Percentiles rank a stretch among this genome's conserved stretches.
Evolutionary conservation across 2,329 filamentous ascomycete species (phyloP).

Genomic region (Microsporum audouinii): DNA sequence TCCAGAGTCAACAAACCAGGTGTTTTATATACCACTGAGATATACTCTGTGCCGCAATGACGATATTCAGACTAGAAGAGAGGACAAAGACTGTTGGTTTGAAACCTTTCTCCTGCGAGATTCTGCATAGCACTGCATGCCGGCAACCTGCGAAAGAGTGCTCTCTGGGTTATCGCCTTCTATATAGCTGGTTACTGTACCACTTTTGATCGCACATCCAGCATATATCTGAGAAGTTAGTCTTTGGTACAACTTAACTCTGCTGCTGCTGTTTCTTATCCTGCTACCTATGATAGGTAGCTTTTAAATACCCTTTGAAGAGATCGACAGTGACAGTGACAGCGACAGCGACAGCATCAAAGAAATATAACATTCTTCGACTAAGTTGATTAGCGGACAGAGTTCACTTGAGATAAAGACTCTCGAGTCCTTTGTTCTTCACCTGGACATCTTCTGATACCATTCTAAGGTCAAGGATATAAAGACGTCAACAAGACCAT

Average conservation of each 20-base stretch:
- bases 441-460: too few species aligned
- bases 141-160: neutral
- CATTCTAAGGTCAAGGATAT: too few species aligned
- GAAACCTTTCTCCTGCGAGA: neutral
- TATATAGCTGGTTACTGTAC: neutral
- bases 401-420: too few species aligned
- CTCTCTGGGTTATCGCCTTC: neutral
- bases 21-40: neutral
- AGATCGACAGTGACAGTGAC: too few species aligned
- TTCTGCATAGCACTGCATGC: too few species aligned
- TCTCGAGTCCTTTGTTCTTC: too few species aligned
- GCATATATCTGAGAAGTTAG: neutral
- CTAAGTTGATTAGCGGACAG: too few species aligned
- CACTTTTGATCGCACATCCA: neutral
- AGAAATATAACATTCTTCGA: too few species aligned
- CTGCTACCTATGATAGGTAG: too few species aligned
- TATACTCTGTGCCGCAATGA: neutral
- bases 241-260: neutral
- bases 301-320: too few species aligned
- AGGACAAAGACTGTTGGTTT: neutral
- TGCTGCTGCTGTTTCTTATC: neutral
- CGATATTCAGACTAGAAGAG: neutral
- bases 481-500: neutral
- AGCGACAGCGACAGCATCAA: too few species aligned
- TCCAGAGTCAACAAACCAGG: neutral